Evolutionary conservation across 108 stramenopile species (phyloP).

Genomic region (Skeletonema marinoi): DNA sequence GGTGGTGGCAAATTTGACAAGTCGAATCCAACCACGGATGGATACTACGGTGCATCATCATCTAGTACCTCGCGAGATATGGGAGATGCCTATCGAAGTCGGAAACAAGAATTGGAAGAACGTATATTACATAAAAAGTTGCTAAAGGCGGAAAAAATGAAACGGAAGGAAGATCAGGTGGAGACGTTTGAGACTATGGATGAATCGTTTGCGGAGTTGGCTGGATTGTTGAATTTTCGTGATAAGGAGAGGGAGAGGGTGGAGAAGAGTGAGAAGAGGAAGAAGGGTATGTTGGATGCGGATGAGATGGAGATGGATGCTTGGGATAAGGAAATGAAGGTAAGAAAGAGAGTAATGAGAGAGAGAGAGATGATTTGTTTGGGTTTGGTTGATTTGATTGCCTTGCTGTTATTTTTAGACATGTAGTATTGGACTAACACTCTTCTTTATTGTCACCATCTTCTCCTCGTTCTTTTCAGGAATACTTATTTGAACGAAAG

Average conservation of each 20-base stretch:
- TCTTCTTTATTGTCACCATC: not conserved
- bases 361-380: too few species aligned
- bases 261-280: constrained; percentile 40
- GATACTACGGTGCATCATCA: constrained; percentile 56
- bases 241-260: constrained; percentile 69
- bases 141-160: constrained; percentile 83
- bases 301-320: constrained; percentile 85
- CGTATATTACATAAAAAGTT: constrained; percentile 86
- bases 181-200: constrained; percentile 89
- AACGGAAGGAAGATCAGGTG: constrained; percentile 84
- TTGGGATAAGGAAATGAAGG: constrained; percentile 82
- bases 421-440: not conserved
- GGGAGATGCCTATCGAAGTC: constrained; percentile 66
- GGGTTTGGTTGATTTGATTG: too few species aligned
- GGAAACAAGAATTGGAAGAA: constrained; percentile 90
- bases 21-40: constrained; percentile 1
- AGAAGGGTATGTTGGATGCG: constrained; percentile 45
- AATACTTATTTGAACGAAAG: constrained; percentile 77
- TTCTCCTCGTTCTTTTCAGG: constrained; percentile 1
- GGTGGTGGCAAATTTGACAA: constrained; percentile 67
- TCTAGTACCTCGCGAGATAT: constrained; percentile 30
- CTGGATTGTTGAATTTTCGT: constrained; percentile 71
- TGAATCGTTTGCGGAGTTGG: constrained; percentile 82
- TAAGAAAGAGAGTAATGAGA: not conserved
- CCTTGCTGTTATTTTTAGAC: too few species aligned